Evolutionary conservation across 768 basidiomycete species (phyloP), one percentile per base, ranked within the genome.

Genomic region (Kwoniella pini): DNA sequence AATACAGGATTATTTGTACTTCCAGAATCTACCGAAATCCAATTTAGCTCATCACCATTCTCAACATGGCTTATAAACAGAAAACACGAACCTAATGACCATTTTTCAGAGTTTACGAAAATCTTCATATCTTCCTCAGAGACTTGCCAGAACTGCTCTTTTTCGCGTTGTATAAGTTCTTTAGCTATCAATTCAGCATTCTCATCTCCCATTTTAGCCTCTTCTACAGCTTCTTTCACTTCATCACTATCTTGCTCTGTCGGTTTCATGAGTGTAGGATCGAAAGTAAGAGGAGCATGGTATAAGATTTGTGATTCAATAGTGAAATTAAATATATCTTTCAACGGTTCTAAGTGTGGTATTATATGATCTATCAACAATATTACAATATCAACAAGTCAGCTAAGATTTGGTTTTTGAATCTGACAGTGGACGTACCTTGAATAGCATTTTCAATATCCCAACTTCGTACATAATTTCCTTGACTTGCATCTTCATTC

Each of bases 41-140:
- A 30, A n/a, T n/a, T n/a, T n/a, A n/a, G n/a, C n/a, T n/a, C n/a
- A n/a, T n/a, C n/a, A n/a, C n/a, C n/a, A n/a, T n/a, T n/a, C n/a
- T n/a, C n/a, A n/a, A n/a, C n/a, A n/a, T n/a, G n/a, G 19, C 38
- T 19, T 21, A 19, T 22, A 33, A 7, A 9, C 30, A 7, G 4
- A 40, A 12, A 26, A 24, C 28, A 51, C 82, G 69, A 69, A 93
- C 94, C 92, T 49, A 99, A 74, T 12, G 88, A 89, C 96, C 96
- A 99, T 72, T 93, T 88, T 3, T 93, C 96, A 5, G 91, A 91
- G 71, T 99, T 99, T 40, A 99, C 83, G 72, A 99, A 99, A 0
- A 94, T 87, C 13, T 89, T 92, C 60, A 96, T 82, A 70, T 95
- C 87, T 66, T 93, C 92, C 51, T 85, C 85, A 1, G 84, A 85